These are phyloP conservation scores for Spathaspora gorwiae DNA, from an alignment of 805 yeast genomes.

Conservation along the genomic window DNA sequence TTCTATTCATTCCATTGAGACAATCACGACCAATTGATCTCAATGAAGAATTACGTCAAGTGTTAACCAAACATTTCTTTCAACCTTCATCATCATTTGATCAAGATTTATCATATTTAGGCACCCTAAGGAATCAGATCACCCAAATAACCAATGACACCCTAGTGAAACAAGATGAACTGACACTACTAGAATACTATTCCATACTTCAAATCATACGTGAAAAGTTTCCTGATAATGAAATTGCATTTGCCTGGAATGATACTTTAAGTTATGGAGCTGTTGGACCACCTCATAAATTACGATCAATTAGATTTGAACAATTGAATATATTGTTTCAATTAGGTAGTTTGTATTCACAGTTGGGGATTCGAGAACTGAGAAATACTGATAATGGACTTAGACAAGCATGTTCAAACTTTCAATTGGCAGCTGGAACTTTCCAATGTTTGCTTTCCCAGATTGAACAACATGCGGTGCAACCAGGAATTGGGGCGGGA, in stretches of 20 bases:
- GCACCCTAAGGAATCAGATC: constrained; percentile 40
- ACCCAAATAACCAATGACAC: constrained; percentile 27
- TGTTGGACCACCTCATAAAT: constrained; percentile 38
- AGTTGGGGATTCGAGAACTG: constrained; percentile 46
- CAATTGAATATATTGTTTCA: constrained; percentile 61
- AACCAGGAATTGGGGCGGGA: too few relatives aligned
- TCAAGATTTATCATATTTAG: constrained; percentile 29
- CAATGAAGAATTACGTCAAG: constrained; percentile 30
- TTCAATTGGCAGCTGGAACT: constrained; percentile 71
- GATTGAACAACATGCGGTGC: too few relatives aligned
- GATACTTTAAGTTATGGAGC: constrained; percentile 59
- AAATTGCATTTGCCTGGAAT: constrained; percentile 66
- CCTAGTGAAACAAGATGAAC: constrained; percentile 25
- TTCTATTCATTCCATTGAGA: constrained; percentile 50
- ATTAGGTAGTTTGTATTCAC: constrained; percentile 60
- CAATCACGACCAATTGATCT: constrained; percentile 41
- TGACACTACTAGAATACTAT: constrained; percentile 45
- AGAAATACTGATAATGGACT: constrained; percentile 48
- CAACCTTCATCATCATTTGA: constrained; percentile 33
- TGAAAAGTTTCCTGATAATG: constrained; percentile 61
- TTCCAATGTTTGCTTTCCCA: constrained; percentile 26
- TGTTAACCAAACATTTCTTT: constrained; percentile 46
- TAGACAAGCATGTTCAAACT: constrained; percentile 57
- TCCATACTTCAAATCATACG: constrained; percentile 39
- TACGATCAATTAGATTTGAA: constrained; percentile 55